Evolutionary conservation across 208 protist genomes (phyloP), one percentile per base, ranked within the genome.

Genomic region (Willaertia magna): DNA sequence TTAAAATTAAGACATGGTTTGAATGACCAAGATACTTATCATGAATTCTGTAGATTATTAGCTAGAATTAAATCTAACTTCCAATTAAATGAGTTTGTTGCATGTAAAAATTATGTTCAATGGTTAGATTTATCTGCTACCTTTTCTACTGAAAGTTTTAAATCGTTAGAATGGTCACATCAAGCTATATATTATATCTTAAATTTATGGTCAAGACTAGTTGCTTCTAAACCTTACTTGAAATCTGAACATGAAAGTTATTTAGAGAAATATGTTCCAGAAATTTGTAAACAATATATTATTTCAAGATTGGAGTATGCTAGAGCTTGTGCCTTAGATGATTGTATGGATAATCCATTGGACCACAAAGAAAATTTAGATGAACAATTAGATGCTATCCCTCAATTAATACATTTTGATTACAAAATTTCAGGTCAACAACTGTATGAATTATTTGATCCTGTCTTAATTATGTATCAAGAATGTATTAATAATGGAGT

Each of bases 51-150:
- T 74, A 87, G 81, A 74, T 34, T 88, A 46, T 81, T 94, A 2
- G 85, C 89, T 30, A 49, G 92, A 44, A 84, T 94, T 0, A 94
- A 94, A 85, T 82, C 89, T n/a, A 78, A 94, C 76, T 94, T 91
- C 83, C 89, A 92, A 85, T 85, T 93, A 6, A 86, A 85, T 39
- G 87, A 93, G 76, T 78, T 94, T 44, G 85, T 92, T 0, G 12
- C 51, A 0, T 83, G 85, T 16, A 79, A 79, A 16, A 46, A 43
- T 52, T 94, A 94, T 83, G 6, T 0, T 30, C 87, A 93, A 34
- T 94, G 91, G 89, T 89, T 94, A 51, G 4, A 52, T 49, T 52
- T 89, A 46, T 61, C 90, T 18, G 90, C 91, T 30, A n/a, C 47
- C 43, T 93, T 94, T 85, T 93, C 91, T 26, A 85, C 87, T 55